Conservation (phyloP, 2,329 filamentous ascomycete species). For the Harringtonia aguacate region DNA sequence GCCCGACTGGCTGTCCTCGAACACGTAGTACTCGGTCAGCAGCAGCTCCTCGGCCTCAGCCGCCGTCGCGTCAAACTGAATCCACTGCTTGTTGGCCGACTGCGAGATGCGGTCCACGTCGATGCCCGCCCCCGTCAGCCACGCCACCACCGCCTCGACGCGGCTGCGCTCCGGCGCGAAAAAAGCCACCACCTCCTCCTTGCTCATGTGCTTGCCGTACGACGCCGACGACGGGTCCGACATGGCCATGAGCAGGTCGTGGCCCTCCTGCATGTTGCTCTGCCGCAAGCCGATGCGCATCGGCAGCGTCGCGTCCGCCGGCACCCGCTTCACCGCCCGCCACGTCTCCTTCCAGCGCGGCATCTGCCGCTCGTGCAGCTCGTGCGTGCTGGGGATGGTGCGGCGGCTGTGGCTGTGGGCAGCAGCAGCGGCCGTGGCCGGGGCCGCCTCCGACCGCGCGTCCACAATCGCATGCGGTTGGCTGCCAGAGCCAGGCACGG, state of each 20-base stretch:
- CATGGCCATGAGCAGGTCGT: constrained; percentile 21
- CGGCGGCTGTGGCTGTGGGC: neutral
- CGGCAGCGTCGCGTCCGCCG: constrained; percentile 12
- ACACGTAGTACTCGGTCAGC: constrained; percentile 15
- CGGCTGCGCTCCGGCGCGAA: constrained; percentile 23
- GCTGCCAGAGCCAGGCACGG: neutral
- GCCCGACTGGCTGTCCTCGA: constrained; percentile 13
- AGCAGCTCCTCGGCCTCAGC: constrained; percentile 17
- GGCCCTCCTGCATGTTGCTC: constrained; percentile 19
- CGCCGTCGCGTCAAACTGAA: constrained; percentile 16
- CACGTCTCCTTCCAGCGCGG: constrained; percentile 15
- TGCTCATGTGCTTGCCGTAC: constrained; percentile 27
- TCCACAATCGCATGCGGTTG: neutral
- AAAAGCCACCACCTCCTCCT: constrained; percentile 24
- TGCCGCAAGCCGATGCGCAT: constrained; percentile 15
- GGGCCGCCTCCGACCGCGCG: neutral
- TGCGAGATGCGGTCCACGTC: constrained; percentile 9
- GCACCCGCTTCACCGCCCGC: constrained; percentile 16
- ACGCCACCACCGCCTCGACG: constrained; percentile 21
- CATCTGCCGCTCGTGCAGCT: constrained; percentile 21
- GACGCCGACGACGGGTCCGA: constrained; percentile 16
- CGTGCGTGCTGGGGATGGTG: constrained; percentile 13
- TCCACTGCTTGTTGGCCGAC: constrained; percentile 16
- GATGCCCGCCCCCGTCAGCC: constrained; percentile 23
- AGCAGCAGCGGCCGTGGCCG: neutral